Evolutionary conservation across 768 basidiomycete genomes (phyloP).

Genomic region (Tylopilus intermedius): DNA sequence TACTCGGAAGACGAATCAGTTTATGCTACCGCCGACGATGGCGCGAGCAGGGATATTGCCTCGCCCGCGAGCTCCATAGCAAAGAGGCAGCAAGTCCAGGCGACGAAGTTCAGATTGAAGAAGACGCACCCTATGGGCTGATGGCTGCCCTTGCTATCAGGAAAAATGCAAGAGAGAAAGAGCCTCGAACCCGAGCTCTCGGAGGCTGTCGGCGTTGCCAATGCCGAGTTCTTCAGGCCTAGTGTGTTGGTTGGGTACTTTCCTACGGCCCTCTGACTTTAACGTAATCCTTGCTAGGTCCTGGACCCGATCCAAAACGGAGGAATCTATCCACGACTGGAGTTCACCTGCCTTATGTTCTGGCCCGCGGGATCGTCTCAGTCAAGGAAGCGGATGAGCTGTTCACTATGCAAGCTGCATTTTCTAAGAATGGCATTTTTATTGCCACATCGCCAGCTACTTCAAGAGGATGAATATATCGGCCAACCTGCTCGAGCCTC

Average conservation of each 20-base stretch:
- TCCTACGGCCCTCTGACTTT: not conserved
- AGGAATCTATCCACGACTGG: slow-evolving; percentile 36
- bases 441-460: slow-evolving; percentile 41
- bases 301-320: slow-evolving; percentile 38
- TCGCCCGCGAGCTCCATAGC: slow-evolving; percentile 31
- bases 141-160: slow-evolving; percentile 60
- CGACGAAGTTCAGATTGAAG: slow-evolving; percentile 32
- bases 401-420: slow-evolving; percentile 56
- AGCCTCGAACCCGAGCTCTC: slow-evolving; percentile 41
- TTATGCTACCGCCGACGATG: slow-evolving; percentile 17
- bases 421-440: not conserved
- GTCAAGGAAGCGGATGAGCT: slow-evolving; percentile 63
- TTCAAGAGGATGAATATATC: slow-evolving; percentile 78
- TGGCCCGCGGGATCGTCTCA: slow-evolving; percentile 58
- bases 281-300: slow-evolving; percentile 29
- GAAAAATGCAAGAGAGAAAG: slow-evolving; percentile 34
- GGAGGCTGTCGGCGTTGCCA: slow-evolving; percentile 60
- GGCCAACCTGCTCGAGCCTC: slow-evolving; percentile 72
- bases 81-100: slow-evolving; percentile 33
- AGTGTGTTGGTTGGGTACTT: slow-evolving; percentile 37
- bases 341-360: slow-evolving; percentile 56
- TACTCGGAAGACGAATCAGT: slow-evolving; percentile 36
- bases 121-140: slow-evolving; percentile 65
- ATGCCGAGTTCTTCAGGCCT: slow-evolving; percentile 60
- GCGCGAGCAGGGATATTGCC: slow-evolving; percentile 18